Evolutionary conservation across 139 green algal genomes (phyloP).

Genomic region (Volvox africanus): DNA sequence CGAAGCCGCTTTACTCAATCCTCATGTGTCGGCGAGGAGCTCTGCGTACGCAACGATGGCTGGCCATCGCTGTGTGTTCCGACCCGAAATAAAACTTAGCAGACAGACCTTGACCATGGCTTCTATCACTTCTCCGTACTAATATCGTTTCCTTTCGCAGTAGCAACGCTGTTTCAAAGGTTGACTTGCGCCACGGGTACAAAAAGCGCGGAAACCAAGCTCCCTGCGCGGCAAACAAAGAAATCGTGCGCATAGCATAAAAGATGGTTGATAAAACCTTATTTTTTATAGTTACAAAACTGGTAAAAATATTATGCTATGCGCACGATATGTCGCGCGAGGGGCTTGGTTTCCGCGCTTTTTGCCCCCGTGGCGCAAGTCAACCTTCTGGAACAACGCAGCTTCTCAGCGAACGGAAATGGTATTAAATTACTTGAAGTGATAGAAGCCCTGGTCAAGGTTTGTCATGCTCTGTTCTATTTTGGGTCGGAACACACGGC

Average conservation of each 20-base stretch:
- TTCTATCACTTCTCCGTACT: background rate
- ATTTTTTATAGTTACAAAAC: too few relatives aligned
- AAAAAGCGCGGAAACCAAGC: background rate
- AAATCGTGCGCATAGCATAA: background rate
- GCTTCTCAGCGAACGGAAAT: background rate
- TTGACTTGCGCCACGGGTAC: background rate
- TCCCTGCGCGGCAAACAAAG: background rate
- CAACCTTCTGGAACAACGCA: background rate
- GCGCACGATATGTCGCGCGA: background rate
- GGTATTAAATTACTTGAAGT: background rate
- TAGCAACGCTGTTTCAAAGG: background rate
- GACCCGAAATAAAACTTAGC: background rate
- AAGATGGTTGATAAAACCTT: too few relatives aligned
- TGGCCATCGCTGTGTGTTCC: background rate
- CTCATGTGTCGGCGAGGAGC: background rate
- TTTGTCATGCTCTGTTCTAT: background rate
- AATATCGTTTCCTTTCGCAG: background rate
- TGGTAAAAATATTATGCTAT: background rate
- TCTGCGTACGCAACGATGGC: background rate
- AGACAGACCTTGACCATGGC: background rate
- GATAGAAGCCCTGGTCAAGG: background rate
- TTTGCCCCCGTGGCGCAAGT: background rate
- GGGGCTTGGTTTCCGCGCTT: background rate
- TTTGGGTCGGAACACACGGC: background rate
- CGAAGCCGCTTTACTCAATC: background rate